A percentile compares a stretch with the other conserved stretches of the same genome.
These are phyloP conservation scores for Suhomyces chickasaworum DNA, from an alignment of 1,139 yeast species.

Conservation along the genomic window DNA sequence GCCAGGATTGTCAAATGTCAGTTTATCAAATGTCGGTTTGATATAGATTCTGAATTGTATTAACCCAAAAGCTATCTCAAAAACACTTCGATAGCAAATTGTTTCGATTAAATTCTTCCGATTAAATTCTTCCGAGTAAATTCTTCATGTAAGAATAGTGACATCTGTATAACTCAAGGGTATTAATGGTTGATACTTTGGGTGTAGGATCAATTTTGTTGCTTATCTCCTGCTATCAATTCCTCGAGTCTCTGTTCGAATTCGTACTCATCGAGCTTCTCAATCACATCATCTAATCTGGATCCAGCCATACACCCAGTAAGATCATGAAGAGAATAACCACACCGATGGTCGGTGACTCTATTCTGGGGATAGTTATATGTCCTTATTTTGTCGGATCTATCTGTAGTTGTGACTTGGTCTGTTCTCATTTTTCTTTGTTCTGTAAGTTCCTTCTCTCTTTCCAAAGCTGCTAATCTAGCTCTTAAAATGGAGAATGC, in stretches of 20 bases:
- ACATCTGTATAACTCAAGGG: too few relatives aligned
- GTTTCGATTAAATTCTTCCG: too few relatives aligned
- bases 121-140: too few relatives aligned
- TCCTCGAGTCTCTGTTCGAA: constrained; percentile 25
- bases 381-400: constrained; percentile 92
- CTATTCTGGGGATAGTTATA: constrained; percentile 92
- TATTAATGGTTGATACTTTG: too few relatives aligned
- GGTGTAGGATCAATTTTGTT: too few relatives aligned
- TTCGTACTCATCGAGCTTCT: constrained; percentile 25
- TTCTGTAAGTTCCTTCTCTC: constrained; percentile 61
- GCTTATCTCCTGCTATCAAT: constrained; percentile 18
- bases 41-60: too few relatives aligned
- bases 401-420: constrained; percentile 85
- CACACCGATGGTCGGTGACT: constrained; percentile 92
- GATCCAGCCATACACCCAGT: constrained; percentile 77
- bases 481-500: constrained; percentile 85
- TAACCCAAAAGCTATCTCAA: too few relatives aligned
- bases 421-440: constrained; percentile 72
- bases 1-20: too few relatives aligned
- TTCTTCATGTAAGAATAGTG: too few relatives aligned
- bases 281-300: constrained; percentile 54
- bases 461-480: constrained; percentile 78
- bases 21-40: too few relatives aligned
- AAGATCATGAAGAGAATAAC: constrained; percentile 75
- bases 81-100: too few relatives aligned